Conservation (phyloP, 2,329 filamentous ascomycete genomes). For the Colletotrichum musicola region DNA sequence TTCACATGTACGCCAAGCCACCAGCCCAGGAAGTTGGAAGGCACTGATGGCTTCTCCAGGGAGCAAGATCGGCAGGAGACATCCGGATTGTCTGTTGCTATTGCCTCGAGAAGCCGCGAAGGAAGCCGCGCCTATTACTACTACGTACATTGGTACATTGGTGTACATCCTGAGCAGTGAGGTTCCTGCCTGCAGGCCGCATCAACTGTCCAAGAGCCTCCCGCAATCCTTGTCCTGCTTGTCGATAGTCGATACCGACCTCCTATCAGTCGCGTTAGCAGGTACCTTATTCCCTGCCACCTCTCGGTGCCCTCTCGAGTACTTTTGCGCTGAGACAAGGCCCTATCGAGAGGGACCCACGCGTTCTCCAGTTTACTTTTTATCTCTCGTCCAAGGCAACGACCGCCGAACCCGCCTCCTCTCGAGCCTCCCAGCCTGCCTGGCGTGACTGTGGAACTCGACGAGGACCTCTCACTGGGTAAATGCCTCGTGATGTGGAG, state of each 20-base stretch:
- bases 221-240: constrained; percentile 17
- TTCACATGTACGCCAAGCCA: constrained; percentile 37
- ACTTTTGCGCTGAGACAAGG: constrained; percentile 32
- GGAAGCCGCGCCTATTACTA: constrained; percentile 16
- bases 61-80: constrained; percentile 34
- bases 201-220: background rate
- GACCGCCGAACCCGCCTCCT: background rate
- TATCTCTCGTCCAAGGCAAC: constrained; percentile 32
- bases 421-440: constrained; percentile 20
- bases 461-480: constrained; percentile 16
- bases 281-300: constrained; percentile 1
- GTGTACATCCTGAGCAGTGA: too few species aligned
- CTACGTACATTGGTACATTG: too few species aligned
- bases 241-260: constrained; percentile 27
- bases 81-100: constrained; percentile 24
- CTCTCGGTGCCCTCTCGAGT: background rate
- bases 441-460: constrained; percentile 29
- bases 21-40: constrained; percentile 23
- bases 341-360: constrained; percentile 34
- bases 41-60: background rate
- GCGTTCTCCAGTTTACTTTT: constrained; percentile 37
- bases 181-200: background rate
- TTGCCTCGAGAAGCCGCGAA: background rate
- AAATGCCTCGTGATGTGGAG: constrained; percentile 25
- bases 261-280: constrained; percentile 15